Conservation (phyloP, 306 rosid genomes). For the Cicer yamashitae region DNA sequence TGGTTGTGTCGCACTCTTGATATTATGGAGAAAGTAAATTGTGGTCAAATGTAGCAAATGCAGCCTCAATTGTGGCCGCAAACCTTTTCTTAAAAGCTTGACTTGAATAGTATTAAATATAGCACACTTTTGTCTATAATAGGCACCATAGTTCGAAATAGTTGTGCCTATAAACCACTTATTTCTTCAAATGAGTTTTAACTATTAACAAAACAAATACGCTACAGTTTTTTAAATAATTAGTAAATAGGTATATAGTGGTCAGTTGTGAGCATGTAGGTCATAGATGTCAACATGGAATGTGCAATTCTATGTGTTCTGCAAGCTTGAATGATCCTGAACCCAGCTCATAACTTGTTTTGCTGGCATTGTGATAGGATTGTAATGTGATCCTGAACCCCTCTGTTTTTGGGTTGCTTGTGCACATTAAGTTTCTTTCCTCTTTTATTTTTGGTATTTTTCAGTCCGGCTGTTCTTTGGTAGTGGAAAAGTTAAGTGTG, state of each 20-base stretch:
- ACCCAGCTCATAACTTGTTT: constrained; percentile 1
- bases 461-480: not conserved
- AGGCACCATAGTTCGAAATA: constrained; percentile 16
- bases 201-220: not conserved
- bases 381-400: not conserved
- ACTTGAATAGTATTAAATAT: constrained; percentile 8
- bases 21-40: not conserved
- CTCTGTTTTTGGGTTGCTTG: constrained; percentile 13
- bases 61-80: not conserved
- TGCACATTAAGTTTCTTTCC: not conserved
- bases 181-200: constrained; percentile 20
- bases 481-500: constrained; percentile 11
- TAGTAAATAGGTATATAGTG: not conserved
- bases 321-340: constrained; percentile 13
- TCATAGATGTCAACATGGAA: constrained; percentile 11
- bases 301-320: not conserved
- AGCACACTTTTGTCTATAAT: not conserved
- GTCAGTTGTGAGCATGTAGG: constrained; percentile 2
- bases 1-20: not conserved
- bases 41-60: not conserved
- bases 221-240: not conserved
- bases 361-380: not conserved
- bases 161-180: not conserved
- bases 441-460: not conserved
- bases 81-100: not conserved